phyloP scores from a whole-genome alignment of 2,329 filamentous ascomycete species.

The Chaetomium sp. region DNA sequence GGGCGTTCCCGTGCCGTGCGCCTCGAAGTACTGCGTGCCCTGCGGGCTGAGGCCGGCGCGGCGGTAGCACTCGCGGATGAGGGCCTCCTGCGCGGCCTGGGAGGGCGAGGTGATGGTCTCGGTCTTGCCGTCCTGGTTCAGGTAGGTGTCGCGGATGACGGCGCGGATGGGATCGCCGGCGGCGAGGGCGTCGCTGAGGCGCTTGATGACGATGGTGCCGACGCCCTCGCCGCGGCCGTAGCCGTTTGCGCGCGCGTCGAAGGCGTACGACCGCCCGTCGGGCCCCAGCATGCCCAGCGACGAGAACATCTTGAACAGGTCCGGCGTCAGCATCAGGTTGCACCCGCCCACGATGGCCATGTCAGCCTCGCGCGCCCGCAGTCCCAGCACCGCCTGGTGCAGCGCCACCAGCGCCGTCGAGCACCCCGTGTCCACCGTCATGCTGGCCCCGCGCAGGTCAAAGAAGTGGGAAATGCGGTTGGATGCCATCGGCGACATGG shows the following conservation, averaged over 20 bases:
- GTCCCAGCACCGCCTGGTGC: slow-evolving; percentile 21
- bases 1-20: slow-evolving; percentile 28
- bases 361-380: slow-evolving; percentile 17
- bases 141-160: slow-evolving; percentile 38
- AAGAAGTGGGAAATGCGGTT: slow-evolving; percentile 27
- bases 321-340: slow-evolving; percentile 10
- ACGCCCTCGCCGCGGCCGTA: slow-evolving; percentile 39
- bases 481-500: slow-evolving; percentile 14
- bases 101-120: slow-evolving; percentile 47
- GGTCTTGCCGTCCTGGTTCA: slow-evolving; percentile 44
- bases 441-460: slow-evolving; percentile 25
- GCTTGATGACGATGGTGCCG: slow-evolving; percentile 46
- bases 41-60: slow-evolving; percentile 13
- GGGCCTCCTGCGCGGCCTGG: slow-evolving; percentile 34
- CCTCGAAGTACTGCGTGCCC: slow-evolving; percentile 34
- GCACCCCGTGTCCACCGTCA: slow-evolving; percentile 26
- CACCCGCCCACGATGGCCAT: slow-evolving; percentile 18
- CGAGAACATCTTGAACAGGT: slow-evolving; percentile 5
- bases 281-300: too few relatives aligned
- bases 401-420: slow-evolving; percentile 1
- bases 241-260: slow-evolving; percentile 41
- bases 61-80: slow-evolving; percentile 39
- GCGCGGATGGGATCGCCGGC: slow-evolving; percentile 45
- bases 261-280: slow-evolving; percentile 28
- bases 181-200: slow-evolving; percentile 43